Evolutionary conservation across 2,329 filamentous ascomycete genomes (phyloP).

Genomic region (Diaporthe capsici): DNA sequence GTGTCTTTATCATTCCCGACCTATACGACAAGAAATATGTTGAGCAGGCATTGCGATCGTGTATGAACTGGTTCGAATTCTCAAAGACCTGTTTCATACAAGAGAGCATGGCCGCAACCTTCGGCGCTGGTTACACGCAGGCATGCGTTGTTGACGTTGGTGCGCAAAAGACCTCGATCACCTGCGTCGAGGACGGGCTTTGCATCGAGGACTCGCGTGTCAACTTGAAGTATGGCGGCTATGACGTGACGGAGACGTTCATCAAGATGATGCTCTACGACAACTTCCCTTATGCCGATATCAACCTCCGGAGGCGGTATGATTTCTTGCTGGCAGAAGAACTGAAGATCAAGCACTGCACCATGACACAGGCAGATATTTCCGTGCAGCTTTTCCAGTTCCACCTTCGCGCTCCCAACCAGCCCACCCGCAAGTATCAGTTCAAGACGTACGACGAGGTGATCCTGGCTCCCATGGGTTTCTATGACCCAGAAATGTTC

Average conservation of each 20-base stretch:
- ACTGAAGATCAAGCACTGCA: conserved; percentile 93
- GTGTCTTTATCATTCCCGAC: conserved; percentile 97
- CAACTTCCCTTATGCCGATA: conserved; percentile 94
- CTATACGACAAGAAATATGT: conserved; percentile 96
- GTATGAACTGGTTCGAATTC: conserved; percentile 92
- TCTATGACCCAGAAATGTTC: conserved; percentile 90
- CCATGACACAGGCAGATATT: conserved; percentile 90
- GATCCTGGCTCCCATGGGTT: conserved; percentile 94
- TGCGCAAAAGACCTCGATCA: conserved; percentile 96
- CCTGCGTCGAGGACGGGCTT: conserved; percentile 96
- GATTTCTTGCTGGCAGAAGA: conserved; percentile 96
- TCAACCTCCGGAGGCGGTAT: conserved; percentile 90
- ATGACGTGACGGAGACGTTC: conserved; percentile 93
- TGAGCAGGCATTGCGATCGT: conserved; percentile 84
- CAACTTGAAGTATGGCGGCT: conserved; percentile 94
- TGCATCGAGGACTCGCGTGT: conserved; percentile 94
- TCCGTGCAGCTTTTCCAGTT: conserved; percentile 92
- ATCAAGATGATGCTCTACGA: conserved; percentile 98
- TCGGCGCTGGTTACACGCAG: conserved; percentile 93
- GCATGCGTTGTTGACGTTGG: conserved; percentile 97
- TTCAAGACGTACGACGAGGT: conserved; percentile 99
- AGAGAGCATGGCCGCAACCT: conserved; percentile 94
- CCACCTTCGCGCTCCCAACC: conserved; percentile 87
- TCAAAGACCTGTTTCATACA: conserved; percentile 93
- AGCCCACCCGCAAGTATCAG: conserved; percentile 91